Evolutionary conservation across 2,329 filamentous ascomycete species (phyloP).

Genomic region (Ophiocordyceps camponoti-rufipedis): DNA sequence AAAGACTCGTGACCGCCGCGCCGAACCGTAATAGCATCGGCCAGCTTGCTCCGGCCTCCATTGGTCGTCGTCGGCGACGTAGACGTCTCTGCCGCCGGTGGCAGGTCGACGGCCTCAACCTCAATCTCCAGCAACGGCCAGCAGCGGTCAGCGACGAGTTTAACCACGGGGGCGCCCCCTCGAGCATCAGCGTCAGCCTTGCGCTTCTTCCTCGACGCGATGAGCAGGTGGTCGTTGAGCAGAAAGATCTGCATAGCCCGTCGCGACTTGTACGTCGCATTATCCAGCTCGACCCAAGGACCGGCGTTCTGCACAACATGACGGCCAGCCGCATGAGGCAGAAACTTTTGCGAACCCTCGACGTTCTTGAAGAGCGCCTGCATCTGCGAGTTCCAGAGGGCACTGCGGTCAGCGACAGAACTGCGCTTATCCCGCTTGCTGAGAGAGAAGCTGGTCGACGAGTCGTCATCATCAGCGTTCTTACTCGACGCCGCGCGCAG

Average conservation of each 20-base stretch:
- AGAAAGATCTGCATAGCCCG: constrained; percentile 81
- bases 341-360: constrained; percentile 93
- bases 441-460: constrained; percentile 32
- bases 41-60: constrained; percentile 39
- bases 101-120: constrained; percentile 82
- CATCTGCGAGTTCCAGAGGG: constrained; percentile 52
- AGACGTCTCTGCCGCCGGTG: constrained; percentile 30
- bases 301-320: constrained; percentile 89
- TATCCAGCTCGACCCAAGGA: constrained; percentile 90
- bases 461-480: constrained; percentile 16
- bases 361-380: constrained; percentile 81
- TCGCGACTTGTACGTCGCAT: constrained; percentile 88
- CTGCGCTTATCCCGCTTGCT: constrained; percentile 70
- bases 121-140: constrained; percentile 90
- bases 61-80: neutral
- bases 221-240: constrained; percentile 82
- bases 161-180: constrained; percentile 38
- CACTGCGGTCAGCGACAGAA: constrained; percentile 58
- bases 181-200: constrained; percentile 47
- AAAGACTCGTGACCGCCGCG: constrained; percentile 77
- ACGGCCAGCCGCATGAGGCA: constrained; percentile 77
- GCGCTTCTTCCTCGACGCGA: constrained; percentile 86
- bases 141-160: constrained; percentile 83
- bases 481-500: constrained; percentile 40
- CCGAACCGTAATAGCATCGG: constrained; percentile 79